phyloP scores from a whole-genome alignment of 2,329 filamentous ascomycete genomes.

The Colletotrichum kahawae region DNA sequence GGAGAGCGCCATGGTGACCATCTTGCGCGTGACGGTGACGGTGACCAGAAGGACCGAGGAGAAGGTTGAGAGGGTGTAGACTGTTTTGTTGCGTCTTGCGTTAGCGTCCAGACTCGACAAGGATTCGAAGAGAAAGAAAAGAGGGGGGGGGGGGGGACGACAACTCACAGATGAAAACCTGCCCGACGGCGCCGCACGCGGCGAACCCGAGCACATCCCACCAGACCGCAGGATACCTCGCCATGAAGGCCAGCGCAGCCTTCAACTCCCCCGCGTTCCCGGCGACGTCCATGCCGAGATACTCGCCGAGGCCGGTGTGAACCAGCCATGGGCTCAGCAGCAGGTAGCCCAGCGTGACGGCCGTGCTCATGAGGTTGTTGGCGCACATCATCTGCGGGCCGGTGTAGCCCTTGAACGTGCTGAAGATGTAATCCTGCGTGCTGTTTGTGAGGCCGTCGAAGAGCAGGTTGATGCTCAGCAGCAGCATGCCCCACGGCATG shows the following conservation, averaged over 20 bases:
- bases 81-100: constrained; percentile 37
- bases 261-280: constrained; percentile 76
- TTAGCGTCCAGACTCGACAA: background rate
- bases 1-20: constrained; percentile 98
- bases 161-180: constrained; percentile 87
- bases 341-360: constrained; percentile 79
- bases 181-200: constrained; percentile 87
- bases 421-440: constrained; percentile 94
- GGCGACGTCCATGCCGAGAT: constrained; percentile 69
- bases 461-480: constrained; percentile 87
- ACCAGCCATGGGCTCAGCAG: constrained; percentile 81
- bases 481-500: constrained; percentile 78
- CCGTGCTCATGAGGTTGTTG: constrained; percentile 86
- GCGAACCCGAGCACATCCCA: constrained; percentile 90
- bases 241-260: constrained; percentile 82
- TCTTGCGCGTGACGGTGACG: constrained; percentile 96
- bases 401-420: constrained; percentile 76
- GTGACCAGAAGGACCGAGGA: constrained; percentile 92
- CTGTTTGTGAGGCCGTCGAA: constrained; percentile 97
- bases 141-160: background rate
- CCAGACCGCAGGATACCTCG: constrained; percentile 79
- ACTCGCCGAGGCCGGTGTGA: constrained; percentile 66
- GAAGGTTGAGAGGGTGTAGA: constrained; percentile 93
- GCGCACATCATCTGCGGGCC: constrained; percentile 99
- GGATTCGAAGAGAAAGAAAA: background rate